Evolutionary conservation across 2,329 filamentous ascomycete species (phyloP), one percentile per base, ranked within the genome.

Genomic region (Pseudocercospora crystallina): DNA sequence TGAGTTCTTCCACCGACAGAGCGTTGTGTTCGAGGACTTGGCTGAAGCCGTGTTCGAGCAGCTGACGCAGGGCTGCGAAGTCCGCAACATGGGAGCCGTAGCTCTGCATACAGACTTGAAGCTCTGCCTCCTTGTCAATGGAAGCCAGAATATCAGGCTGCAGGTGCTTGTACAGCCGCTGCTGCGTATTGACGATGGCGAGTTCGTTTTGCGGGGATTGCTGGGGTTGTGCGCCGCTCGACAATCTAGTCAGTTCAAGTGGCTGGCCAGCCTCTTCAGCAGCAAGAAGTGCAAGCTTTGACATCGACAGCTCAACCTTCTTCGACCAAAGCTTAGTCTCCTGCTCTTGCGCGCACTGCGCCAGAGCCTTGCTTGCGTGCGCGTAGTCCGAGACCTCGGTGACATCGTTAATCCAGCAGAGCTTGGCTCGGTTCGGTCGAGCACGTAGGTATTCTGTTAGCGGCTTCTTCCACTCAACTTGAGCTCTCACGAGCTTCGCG

Each of bases 331-430:
- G 73, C 61, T 91, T 86, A 45, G 83, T 80, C 68, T 96, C 91
- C 47, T 83, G 82, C 43, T 79, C 78, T 14, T 85, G 74, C 0
- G 89, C 90, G 14, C 91, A 77, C 7, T 82, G 75, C 37, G 87
- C 75, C 40, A 99, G 78, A 0, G 85, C 86, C 36, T 82, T 74
- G 5, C 86, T 85, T 9, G 92, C 91, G 49, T 82, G 80, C 10
- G 81, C 76, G 56, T 90, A 90, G 61, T 96, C 84, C 51, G 84
- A 79, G 65, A 94, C 88, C 17, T 81, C 80, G 53, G 84, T 78
- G 7, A 97, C 80, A 66, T 97, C 91, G 67, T 99, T 95, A 73
- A 99, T 95, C 94, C 94, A 99, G 42, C 86, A 85, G 38, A 99
- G 78, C 62, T 89, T 89, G 26, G 86, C 85, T 55, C 90, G 83